phyloP scores from a whole-genome alignment of 2,329 filamentous ascomycete species.

The Neonectria coccinea region DNA sequence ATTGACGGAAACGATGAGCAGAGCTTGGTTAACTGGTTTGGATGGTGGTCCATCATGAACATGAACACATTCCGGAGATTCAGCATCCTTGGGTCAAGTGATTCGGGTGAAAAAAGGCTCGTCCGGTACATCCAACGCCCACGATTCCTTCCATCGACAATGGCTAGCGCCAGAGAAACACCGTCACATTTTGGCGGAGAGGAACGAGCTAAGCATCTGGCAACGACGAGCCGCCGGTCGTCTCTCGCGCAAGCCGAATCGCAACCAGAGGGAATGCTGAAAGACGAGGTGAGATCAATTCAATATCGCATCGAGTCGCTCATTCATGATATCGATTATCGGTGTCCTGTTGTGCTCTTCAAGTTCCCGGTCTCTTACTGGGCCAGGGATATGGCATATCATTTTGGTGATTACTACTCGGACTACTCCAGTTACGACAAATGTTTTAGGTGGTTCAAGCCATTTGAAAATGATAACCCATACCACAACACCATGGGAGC shows the following conservation, averaged over 20 bases:
- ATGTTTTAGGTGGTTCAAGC: constrained; percentile 42
- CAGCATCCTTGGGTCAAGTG: constrained; percentile 63
- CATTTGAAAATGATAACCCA: background rate
- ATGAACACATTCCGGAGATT: constrained; percentile 67
- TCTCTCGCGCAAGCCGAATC: background rate
- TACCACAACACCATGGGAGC: constrained; percentile 48
- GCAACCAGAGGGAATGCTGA: background rate
- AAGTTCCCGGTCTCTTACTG: constrained; percentile 57
- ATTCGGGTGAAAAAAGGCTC: constrained; percentile 36
- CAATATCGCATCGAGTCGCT: constrained; percentile 23
- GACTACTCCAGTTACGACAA: constrained; percentile 37
- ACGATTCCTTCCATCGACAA: constrained; percentile 50
- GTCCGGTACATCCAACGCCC: constrained; percentile 40
- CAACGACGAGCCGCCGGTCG: background rate
- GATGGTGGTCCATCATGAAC: constrained; percentile 65
- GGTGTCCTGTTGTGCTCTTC: constrained; percentile 50
- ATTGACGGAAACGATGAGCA: constrained; percentile 72
- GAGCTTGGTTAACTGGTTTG: constrained; percentile 72
- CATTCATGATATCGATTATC: constrained; percentile 7
- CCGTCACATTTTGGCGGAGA: constrained; percentile 19
- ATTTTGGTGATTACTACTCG: constrained; percentile 37
- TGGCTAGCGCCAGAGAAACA: constrained; percentile 53
- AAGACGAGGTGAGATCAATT: constrained; percentile 27
- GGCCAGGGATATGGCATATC: constrained; percentile 41
- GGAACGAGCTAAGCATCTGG: constrained; percentile 9